Evolutionary conservation across 495 filamentous ascomycete genomes (phyloP), one percentile per base, ranked within the genome.

Genomic region (Penicillium salamii): DNA sequence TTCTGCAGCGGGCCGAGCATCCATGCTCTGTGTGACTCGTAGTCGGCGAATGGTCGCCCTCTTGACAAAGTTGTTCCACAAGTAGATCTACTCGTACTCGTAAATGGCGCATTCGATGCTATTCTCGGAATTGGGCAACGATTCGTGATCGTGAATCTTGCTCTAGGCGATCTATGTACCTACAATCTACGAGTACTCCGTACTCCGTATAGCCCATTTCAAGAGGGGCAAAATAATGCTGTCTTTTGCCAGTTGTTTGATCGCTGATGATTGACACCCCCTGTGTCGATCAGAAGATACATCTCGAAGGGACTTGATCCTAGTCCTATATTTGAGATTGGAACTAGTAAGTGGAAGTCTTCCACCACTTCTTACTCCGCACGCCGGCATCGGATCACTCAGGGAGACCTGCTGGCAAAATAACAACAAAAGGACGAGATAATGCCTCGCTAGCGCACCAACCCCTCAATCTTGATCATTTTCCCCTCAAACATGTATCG

Each of bases 1-100:
- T 24, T 39, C 50, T 63, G 54, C 51, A 55, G 39, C 51, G 52
- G 61, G 54, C 61, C 54, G 57, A 61, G 29, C 20, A 61, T 55
- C 54, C 61, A 49, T 55, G 61, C 26, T n/a, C n/a, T 11, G 34
- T 40, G 35, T 48, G 18, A 23, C 46, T 21, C 23, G 24, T 38
- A 18, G 46, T 44, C 12, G 29, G 15, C 21, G 23, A 40, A 48
- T 40, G 19, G 26, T 35, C 3, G 7, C 14, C 19, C 29, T 36
- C 32, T n/a, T 14, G 43, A n/a, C 29, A 21, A 47, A 37, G 11
- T 18, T 12, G 12, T 29, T 11, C 11, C 7, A 31, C 13, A 13
- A 9, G 17, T 21, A 38, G 20, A 28, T 33, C 17, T 40, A n/a
- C n/a, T n/a, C n/a, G n/a, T n/a, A n/a, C n/a, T n/a, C n/a, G n/a